Evolutionary conservation across 352 stramenopile species (phyloP), one percentile per base, ranked within the genome.

Genomic region (Pythium brachiatum): DNA sequence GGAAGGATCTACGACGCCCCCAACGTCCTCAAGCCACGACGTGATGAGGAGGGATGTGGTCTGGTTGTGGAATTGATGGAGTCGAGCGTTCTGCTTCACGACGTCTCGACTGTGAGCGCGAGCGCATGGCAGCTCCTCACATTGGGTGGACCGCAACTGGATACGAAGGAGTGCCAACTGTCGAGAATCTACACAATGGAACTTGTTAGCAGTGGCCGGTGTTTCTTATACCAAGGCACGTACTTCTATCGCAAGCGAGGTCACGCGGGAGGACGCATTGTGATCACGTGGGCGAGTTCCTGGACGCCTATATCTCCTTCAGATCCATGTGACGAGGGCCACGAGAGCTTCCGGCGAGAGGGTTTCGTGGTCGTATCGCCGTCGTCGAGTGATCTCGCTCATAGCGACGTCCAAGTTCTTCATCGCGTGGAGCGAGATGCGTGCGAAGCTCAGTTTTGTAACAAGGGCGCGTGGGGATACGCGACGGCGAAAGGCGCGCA

Each of bases 381-480:
- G 8, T 66, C 38, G 11, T 23, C n/a, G 1, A 34, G 16, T n/a
- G 50, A 55, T 23, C 2, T 13, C 26, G 13, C 1, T 20, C 8
- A 3, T 27, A 46, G 13, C 34, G 54, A 16, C 20, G 38, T 60
- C 2, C 59, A 60, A 11, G 36, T 43, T 7, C 53, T 66, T n/a
- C 13, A 60, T 48, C 59, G 59, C 11, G n/a, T 66, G n/a, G 50
- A 60, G 23, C 59, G 59, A 11, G 50, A 58, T 21, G 41, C 23
- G 8, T 66, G 59, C 23, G 59, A 51, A 20, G 50, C 47, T 48
- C 20, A 32, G 0, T 31, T 2, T 2, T 66, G 59, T 23, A 9
- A 27, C 4, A 44, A 43, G 20, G 59, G 59, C 1, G 52, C 21
- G 8, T 56, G 29, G 9, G 59, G 59, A 1, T 52, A 66, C 41